Evolutionary conservation across 495 filamentous ascomycete genomes (phyloP).

Genomic region (Hamigera avellanea): DNA sequence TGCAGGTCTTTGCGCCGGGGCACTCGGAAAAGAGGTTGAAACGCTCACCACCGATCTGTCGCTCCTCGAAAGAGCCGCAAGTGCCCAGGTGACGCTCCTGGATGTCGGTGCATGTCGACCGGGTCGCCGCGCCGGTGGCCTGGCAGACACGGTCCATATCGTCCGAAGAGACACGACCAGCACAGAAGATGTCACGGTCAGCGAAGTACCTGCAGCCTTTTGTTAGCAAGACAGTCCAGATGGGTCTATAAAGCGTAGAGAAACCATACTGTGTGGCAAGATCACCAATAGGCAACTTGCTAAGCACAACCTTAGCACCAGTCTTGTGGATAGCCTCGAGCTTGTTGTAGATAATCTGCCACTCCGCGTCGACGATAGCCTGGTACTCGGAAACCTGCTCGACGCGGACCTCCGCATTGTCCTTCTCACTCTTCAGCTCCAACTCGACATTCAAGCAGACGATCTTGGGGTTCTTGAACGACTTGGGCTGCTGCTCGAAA

Average conservation of each 20-base stretch:
- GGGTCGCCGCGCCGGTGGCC: slow-evolving; percentile 82
- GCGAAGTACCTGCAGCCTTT: slow-evolving; percentile 61
- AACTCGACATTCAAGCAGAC: slow-evolving; percentile 95
- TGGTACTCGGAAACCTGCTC: slow-evolving; percentile 99
- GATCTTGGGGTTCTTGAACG: slow-evolving; percentile 85
- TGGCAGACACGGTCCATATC: slow-evolving; percentile 95
- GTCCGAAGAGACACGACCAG: slow-evolving; percentile 81
- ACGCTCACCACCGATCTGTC: slow-evolving; percentile 92
- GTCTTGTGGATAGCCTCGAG: slow-evolving; percentile 87
- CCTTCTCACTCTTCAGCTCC: slow-evolving; percentile 96
- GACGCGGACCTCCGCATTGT: slow-evolving; percentile 95
- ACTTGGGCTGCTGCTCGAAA: slow-evolving; percentile 98
- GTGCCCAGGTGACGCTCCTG: slow-evolving; percentile 79
- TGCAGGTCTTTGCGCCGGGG: slow-evolving; percentile 91
- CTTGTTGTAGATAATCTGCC: slow-evolving; percentile 99
- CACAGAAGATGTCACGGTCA: slow-evolving; percentile 97
- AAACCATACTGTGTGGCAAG: slow-evolving; percentile 72
- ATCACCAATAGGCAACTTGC: slow-evolving; percentile 95
- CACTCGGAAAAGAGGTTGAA: slow-evolving; percentile 98
- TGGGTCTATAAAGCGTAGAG: neutral
- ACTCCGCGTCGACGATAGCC: slow-evolving; percentile 97
- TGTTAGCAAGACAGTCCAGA: neutral
- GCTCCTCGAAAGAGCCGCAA: slow-evolving; percentile 85
- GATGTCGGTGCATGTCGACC: slow-evolving; percentile 96
- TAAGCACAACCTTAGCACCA: slow-evolving; percentile 91